Conservation (phyloP, 305 asterid genomes). For the Fraxinus ornus region DNA sequence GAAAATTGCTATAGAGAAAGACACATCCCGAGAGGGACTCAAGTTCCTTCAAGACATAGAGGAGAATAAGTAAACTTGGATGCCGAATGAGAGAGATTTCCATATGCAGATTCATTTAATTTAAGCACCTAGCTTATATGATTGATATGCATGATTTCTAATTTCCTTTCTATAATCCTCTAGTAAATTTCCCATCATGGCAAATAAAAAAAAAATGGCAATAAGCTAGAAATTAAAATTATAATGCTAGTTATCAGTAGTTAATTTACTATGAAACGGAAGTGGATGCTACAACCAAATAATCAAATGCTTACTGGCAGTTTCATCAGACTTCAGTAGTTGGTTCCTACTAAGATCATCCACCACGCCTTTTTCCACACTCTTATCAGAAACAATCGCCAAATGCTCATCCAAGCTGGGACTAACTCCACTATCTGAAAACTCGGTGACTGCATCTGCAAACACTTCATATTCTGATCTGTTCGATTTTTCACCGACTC, state of each 20-base stretch:
- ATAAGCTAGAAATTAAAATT: not conserved
- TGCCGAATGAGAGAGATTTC: not conserved
- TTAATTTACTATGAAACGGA: not conserved
- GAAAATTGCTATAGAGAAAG: not conserved
- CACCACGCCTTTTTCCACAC: slow-evolving; percentile 32
- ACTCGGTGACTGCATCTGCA: slow-evolving; percentile 71
- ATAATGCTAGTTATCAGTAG: slow-evolving; percentile 12
- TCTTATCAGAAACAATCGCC: slow-evolving; percentile 30
- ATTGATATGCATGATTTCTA: not conserved
- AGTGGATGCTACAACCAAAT: not conserved
- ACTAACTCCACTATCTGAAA: slow-evolving; percentile 57
- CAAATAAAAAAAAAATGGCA: not conserved
- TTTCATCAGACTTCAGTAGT: slow-evolving; percentile 28
- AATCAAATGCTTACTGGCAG: slow-evolving; percentile 40
- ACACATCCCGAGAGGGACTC: not conserved
- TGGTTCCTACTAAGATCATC: slow-evolving; percentile 29
- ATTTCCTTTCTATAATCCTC: not conserved
- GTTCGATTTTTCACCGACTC: slow-evolving; percentile 38
- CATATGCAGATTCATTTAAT: not conserved
- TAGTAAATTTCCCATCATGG: slow-evolving; percentile 9
- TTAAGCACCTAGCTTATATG: not conserved
- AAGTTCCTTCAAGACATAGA: not conserved
- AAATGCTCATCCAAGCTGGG: slow-evolving; percentile 40
- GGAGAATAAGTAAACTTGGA: not conserved
- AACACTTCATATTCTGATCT: slow-evolving; percentile 70